Conservation (phyloP, 306 rosid species). For the Lablab purpureus region DNA sequence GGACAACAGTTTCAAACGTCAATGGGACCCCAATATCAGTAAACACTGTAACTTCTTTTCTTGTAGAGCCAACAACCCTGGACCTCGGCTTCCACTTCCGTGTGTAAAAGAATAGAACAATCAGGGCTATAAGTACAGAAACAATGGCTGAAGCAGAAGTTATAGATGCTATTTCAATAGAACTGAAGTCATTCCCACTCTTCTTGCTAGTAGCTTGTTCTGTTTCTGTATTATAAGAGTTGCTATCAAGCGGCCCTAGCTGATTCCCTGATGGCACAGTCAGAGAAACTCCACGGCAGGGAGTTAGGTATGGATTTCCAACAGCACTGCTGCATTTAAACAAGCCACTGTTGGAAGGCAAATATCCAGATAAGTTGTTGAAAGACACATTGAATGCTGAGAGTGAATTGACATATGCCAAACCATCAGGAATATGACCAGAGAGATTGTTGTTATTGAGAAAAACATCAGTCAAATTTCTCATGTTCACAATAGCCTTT, state of each 20-base stretch:
- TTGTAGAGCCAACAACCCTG: conserved; percentile 63
- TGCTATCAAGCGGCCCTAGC: conserved; percentile 55
- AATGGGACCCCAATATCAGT: conserved; percentile 78
- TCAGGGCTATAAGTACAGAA: conserved; percentile 80
- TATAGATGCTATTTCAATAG: conserved; percentile 95
- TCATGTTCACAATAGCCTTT: conserved; percentile 62
- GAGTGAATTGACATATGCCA: conserved; percentile 76
- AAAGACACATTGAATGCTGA: conserved; percentile 82
- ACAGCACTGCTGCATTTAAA: conserved; percentile 81
- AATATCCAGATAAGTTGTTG: conserved; percentile 88
- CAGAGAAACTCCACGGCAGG: conserved; percentile 63
- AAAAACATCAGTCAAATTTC: conserved; percentile 67
- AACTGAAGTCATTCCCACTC: conserved; percentile 61
- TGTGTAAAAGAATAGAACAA: conserved; percentile 72
- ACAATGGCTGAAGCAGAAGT: conserved; percentile 96
- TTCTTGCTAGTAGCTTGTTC: conserved; percentile 39
- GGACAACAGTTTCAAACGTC: conserved; percentile 83
- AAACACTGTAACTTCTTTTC: conserved; percentile 83
- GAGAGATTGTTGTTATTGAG: conserved; percentile 80
- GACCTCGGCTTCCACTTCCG: conserved; percentile 87
- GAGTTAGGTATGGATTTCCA: conserved; percentile 69
- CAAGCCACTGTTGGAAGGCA: conserved; percentile 66
- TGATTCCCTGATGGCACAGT: conserved; percentile 58
- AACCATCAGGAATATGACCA: conserved; percentile 83
- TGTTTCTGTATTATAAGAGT: conserved; percentile 56